Evolutionary conservation across 2,329 filamentous ascomycete species (phyloP).

Genomic region (Myriosclerotinia scirpicola): DNA sequence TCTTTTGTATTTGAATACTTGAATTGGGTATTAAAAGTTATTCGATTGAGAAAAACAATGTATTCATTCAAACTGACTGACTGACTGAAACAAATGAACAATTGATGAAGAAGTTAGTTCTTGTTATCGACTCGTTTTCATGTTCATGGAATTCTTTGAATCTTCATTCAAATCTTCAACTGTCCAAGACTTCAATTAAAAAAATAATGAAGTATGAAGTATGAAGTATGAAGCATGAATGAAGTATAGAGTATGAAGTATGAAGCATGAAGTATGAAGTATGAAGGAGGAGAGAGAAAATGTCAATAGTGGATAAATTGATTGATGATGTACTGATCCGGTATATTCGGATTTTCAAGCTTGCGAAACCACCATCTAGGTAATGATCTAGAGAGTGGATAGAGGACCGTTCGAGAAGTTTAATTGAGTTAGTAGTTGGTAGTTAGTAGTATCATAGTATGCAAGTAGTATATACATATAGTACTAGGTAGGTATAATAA

Average conservation of each 20-base stretch:
- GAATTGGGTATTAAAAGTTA: constrained; percentile 3
- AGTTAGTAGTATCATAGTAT: background rate
- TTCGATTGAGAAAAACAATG: background rate
- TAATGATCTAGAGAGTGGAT: too few species aligned
- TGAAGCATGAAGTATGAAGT: background rate
- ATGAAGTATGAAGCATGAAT: background rate
- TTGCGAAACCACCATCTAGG: too few species aligned
- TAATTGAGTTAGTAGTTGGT: background rate
- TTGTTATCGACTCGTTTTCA: background rate
- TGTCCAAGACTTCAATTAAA: background rate
- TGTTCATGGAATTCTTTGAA: background rate
- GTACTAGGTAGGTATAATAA: too few species aligned
- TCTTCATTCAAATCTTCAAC: too few species aligned
- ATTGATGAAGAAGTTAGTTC: background rate
- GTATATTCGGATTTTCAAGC: background rate
- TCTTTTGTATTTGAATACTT: background rate
- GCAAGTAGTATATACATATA: too few species aligned
- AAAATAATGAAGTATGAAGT: background rate
- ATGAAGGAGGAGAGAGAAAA: constrained; percentile 1
- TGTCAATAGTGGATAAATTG: background rate
- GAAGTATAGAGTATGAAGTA: background rate
- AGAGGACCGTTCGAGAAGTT: constrained; percentile 4
- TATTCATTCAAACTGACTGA: background rate
- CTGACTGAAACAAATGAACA: background rate
- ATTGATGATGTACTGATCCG: background rate